Conservation (phyloP, 1,284 basidiomycete genomes). For the Sphagnurus paluster region DNA sequence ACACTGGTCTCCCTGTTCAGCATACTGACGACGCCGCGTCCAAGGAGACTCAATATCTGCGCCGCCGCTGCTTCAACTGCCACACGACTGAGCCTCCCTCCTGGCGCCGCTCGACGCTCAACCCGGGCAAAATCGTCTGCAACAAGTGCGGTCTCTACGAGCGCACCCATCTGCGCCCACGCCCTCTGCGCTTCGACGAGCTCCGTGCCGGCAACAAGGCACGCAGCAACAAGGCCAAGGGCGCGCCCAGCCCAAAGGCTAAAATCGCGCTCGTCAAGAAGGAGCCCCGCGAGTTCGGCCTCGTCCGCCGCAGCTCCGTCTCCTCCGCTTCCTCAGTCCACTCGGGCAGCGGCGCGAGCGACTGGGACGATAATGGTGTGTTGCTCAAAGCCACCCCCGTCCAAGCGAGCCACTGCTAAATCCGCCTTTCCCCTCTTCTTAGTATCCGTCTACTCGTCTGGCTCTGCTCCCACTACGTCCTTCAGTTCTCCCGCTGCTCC, state of each 20-base stretch:
- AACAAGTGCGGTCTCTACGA: conserved; percentile 89
- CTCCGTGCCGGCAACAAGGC: conserved; percentile 78
- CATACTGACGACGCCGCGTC: conserved; percentile 85
- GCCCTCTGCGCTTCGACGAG: conserved; percentile 82
- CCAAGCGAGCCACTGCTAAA: conserved; percentile 19
- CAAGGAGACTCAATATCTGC: conserved; percentile 85
- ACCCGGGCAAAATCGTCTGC: conserved; percentile 86
- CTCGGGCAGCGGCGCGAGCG: conserved; percentile 56
- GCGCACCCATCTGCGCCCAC: conserved; percentile 76
- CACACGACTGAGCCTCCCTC: conserved; percentile 84
- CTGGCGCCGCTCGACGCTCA: conserved; percentile 82
- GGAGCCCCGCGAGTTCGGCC: conserved; percentile 54
- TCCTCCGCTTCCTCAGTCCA: conserved; percentile 58
- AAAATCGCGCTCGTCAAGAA: conserved; percentile 52
- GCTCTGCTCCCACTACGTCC: conserved; percentile 61
- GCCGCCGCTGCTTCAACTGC: conserved; percentile 83
- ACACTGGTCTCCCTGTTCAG: conserved; percentile 67
- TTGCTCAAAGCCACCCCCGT: conserved; percentile 18
- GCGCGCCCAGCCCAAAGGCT: conserved; percentile 33
- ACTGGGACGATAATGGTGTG: conserved; percentile 77
- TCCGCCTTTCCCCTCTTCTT: conserved; percentile 7
- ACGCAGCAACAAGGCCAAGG: conserved; percentile 63
- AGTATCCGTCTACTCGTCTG: conserved; percentile 68
- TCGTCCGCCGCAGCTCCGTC: conserved; percentile 59
- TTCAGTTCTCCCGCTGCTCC: conserved; percentile 61